These are phyloP conservation scores for Pseudonectria buxi DNA, from an alignment of 2,329 filamentous ascomycete species.

Conservation along the genomic window DNA sequence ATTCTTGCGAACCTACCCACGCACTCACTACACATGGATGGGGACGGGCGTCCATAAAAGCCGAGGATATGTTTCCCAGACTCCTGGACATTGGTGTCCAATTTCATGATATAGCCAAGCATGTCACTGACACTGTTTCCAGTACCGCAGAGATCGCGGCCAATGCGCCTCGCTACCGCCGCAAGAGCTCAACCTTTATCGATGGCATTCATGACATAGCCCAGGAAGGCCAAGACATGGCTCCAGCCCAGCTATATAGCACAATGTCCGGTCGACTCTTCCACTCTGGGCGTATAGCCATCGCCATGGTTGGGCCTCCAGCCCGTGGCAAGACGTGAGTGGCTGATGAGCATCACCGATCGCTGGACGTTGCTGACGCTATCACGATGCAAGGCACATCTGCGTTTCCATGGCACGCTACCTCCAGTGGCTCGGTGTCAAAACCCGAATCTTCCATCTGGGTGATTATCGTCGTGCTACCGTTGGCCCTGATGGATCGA, in stretches of 20 bases:
- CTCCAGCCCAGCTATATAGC: slow-evolving; percentile 94
- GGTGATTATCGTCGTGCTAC: slow-evolving; percentile 94
- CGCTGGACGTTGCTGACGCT: slow-evolving; percentile 10
- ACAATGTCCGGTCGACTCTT: slow-evolving; percentile 96
- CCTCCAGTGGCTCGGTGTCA: slow-evolving; percentile 93
- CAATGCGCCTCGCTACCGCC: slow-evolving; percentile 81
- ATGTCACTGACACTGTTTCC: slow-evolving; percentile 15
- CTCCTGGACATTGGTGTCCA: no score
- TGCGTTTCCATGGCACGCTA: slow-evolving; percentile 94
- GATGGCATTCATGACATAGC: slow-evolving; percentile 94
- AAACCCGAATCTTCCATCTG: slow-evolving; percentile 94
- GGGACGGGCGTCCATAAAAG: no score
- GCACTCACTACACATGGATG: no score
- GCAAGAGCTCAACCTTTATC: slow-evolving; percentile 92
- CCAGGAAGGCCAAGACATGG: slow-evolving; percentile 66
- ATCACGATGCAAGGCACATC: slow-evolving; percentile 64
- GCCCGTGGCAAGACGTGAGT: slow-evolving; percentile 89
- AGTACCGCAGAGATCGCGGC: slow-evolving; percentile 89
- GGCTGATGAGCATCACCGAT: not conserved
- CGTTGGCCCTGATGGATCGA: slow-evolving; percentile 71
- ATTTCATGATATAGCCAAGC: no score
- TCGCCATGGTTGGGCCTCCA: slow-evolving; percentile 91
- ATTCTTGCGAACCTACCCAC: not conserved
- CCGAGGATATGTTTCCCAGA: no score
- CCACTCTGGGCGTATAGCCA: slow-evolving; percentile 93